phyloP scores from a whole-genome alignment of 768 basidiomycete genomes.

The Psilocybe azurescens region DNA sequence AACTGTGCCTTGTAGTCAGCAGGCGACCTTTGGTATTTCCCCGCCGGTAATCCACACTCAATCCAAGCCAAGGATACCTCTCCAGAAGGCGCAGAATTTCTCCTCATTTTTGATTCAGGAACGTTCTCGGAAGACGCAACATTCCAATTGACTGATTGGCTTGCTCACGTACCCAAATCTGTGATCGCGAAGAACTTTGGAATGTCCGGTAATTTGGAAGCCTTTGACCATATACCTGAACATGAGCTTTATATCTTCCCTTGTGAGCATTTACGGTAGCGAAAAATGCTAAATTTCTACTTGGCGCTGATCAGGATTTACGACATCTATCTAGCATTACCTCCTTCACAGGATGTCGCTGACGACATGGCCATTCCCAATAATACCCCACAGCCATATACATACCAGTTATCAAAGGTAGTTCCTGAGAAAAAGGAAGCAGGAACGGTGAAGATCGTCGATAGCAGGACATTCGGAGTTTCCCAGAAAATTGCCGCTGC shows the following conservation, averaged over 20 bases:
- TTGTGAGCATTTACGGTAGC: conserved; percentile 22
- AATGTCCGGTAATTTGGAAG: conserved; percentile 38
- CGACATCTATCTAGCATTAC: conserved; percentile 34
- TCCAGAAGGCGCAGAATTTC: conserved; percentile 55
- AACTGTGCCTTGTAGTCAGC: conserved; percentile 19
- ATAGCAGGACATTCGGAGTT: conserved; percentile 57
- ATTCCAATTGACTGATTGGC: conserved; percentile 70
- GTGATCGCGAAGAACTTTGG: conserved; percentile 73
- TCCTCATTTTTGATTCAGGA: conserved; percentile 49
- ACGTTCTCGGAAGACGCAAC: conserved; percentile 63
- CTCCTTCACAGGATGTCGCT: conserved; percentile 45
- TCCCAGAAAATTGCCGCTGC: conserved; percentile 59
- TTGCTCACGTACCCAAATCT: conserved; percentile 61
- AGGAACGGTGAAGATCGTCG: conserved; percentile 65
- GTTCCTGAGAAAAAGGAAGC: conserved; percentile 48
- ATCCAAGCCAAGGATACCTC: conserved; percentile 56
- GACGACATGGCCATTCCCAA: conserved; percentile 54
- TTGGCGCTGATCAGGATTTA: not conserved
- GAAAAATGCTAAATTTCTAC: not conserved
- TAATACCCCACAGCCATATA: conserved; percentile 54
- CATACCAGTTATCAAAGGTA: conserved; percentile 58
- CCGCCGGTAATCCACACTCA: conserved; percentile 60
- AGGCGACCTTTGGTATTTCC: conserved; percentile 65
- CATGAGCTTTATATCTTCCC: conserved; percentile 60
- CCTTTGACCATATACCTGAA: conserved; percentile 60